These are phyloP conservation scores for Ophiocordyceps camponoti-saundersi DNA, from an alignment of 2,329 filamentous ascomycete genomes.

Conservation along the genomic window DNA sequence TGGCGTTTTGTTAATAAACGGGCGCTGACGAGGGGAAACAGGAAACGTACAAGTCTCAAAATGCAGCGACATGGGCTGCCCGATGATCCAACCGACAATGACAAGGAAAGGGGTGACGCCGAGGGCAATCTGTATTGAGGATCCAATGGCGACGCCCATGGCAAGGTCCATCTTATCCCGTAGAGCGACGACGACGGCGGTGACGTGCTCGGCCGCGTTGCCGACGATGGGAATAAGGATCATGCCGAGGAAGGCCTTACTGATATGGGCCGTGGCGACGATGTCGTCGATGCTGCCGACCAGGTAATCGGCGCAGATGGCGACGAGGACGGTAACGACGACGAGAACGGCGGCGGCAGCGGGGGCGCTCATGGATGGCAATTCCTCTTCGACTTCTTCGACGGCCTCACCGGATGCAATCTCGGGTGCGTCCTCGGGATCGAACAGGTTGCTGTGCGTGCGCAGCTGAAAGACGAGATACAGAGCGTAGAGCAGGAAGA, in stretches of 20 bases:
- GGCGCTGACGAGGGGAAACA: background rate
- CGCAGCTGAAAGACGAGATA: constrained; percentile 66
- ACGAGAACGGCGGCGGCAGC: constrained; percentile 42
- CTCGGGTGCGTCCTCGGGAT: constrained; percentile 23
- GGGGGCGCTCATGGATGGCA: constrained; percentile 6
- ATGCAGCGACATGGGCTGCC: constrained; percentile 56
- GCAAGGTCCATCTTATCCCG: constrained; percentile 62
- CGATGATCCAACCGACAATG: constrained; percentile 63
- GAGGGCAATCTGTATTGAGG: constrained; percentile 67
- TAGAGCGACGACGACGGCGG: constrained; percentile 60
- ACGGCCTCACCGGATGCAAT: background rate
- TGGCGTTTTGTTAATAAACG: background rate
- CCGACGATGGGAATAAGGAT: constrained; percentile 67
- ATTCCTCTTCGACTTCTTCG: constrained; percentile 11
- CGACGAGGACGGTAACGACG: constrained; percentile 50
- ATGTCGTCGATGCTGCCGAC: constrained; percentile 61
- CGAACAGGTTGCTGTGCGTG: constrained; percentile 59
- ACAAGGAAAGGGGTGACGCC: constrained; percentile 69
- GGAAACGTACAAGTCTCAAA: constrained; percentile 43
- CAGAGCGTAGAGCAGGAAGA: constrained; percentile 56
- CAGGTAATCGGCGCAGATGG: constrained; percentile 60
- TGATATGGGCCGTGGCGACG: constrained; percentile 52
- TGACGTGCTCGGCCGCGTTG: constrained; percentile 68
- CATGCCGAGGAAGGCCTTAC: constrained; percentile 66
- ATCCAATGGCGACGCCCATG: constrained; percentile 68